These are phyloP conservation scores for Leccinum rimulosum DNA, from an alignment of 768 basidiomycete species.

Conservation along the genomic window DNA sequence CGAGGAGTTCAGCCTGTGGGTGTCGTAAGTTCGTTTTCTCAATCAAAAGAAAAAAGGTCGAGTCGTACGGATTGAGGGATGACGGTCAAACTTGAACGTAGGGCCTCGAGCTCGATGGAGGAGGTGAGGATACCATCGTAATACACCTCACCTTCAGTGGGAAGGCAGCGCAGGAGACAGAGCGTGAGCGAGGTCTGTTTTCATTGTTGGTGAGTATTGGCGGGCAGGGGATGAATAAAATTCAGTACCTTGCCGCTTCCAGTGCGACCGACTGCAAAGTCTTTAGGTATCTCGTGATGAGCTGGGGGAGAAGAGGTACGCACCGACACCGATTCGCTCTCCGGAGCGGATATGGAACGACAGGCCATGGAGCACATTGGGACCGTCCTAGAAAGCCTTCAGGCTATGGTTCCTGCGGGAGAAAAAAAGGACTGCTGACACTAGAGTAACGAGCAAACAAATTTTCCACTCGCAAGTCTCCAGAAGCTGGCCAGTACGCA, in stretches of 20 bases:
- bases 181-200: slow-evolving; percentile 48
- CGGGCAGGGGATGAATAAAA: not conserved
- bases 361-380: slow-evolving; percentile 2
- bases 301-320: not conserved
- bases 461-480: slow-evolving; percentile 51
- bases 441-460: slow-evolving; percentile 53
- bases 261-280: slow-evolving; percentile 6
- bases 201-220: not conserved
- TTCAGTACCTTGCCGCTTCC: slow-evolving; percentile 8
- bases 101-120: slow-evolving; percentile 50
- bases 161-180: slow-evolving; percentile 48
- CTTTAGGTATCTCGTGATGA: not conserved
- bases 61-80: slow-evolving; percentile 40
- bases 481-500: slow-evolving; percentile 65
- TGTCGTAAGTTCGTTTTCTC: no score
- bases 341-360: slow-evolving; percentile 6
- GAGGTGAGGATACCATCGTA: slow-evolving; percentile 53
- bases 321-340: slow-evolving; percentile 10
- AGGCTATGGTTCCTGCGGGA: not conserved
- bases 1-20: slow-evolving; percentile 37
- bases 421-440: not conserved
- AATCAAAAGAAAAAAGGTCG: not conserved
- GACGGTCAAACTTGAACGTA: slow-evolving; percentile 59
- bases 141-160: slow-evolving; percentile 47
- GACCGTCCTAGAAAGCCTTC: not conserved